These are phyloP conservation scores for Heimioporus sp. DNA, from an alignment of 768 basidiomycete species.

Conservation along the genomic window DNA sequence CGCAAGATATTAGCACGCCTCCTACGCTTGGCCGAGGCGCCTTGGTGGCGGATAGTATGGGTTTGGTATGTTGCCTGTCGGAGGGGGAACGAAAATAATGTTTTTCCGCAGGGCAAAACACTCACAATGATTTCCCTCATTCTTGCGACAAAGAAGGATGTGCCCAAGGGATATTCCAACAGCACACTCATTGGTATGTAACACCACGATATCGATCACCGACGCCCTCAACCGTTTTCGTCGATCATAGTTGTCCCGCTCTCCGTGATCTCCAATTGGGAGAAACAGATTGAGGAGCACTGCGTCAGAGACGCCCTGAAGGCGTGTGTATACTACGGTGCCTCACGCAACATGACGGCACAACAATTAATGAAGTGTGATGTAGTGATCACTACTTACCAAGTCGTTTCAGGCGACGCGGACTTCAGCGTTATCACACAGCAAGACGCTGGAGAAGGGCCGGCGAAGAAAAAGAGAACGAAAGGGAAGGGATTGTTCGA, in stretches of 20 bases:
- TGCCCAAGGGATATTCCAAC: slow-evolving; percentile 53
- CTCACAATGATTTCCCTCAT: slow-evolving; percentile 84
- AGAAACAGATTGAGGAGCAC: slow-evolving; percentile 79
- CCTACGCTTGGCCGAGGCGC: slow-evolving; percentile 83
- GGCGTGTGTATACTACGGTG: slow-evolving; percentile 69
- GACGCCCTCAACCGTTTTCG: neutral
- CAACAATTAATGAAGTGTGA: slow-evolving; percentile 66
- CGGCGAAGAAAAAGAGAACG: slow-evolving; percentile 57
- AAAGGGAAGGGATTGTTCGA: slow-evolving; percentile 56
- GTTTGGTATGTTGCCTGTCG: slow-evolving; percentile 37
- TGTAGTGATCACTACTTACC: slow-evolving; percentile 83
- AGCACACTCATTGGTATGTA: slow-evolving; percentile 76
- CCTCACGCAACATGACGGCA: slow-evolving; percentile 56
- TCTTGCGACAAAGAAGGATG: slow-evolving; percentile 70
- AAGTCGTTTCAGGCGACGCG: slow-evolving; percentile 60
- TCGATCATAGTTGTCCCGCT: slow-evolving; percentile 65
- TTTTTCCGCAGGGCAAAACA: slow-evolving; percentile 73
- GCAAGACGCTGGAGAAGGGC: slow-evolving; percentile 21
- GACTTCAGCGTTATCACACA: slow-evolving; percentile 19
- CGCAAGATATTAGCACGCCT: slow-evolving; percentile 48
- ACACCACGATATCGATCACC: neutral
- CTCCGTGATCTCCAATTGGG: slow-evolving; percentile 86
- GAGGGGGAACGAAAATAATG: slow-evolving; percentile 1
- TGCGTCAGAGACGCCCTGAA: slow-evolving; percentile 51
- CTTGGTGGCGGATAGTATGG: slow-evolving; percentile 90